Evolutionary conservation across 768 basidiomycete species (phyloP), one percentile per base, ranked within the genome.

Genomic region (Phylloporus sp.): DNA sequence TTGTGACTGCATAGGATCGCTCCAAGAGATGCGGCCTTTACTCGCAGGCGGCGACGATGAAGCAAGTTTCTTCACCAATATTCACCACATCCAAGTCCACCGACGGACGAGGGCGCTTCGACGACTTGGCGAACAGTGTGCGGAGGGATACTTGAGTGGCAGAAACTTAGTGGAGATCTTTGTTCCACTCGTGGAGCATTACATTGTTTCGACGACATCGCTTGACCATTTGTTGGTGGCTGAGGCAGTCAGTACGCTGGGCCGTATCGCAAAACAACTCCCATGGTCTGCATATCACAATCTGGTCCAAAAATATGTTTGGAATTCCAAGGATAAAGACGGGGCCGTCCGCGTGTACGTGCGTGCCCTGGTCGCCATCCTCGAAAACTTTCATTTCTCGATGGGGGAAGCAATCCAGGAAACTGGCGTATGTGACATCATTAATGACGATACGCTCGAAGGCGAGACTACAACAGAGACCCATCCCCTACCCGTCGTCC

Each of bases 11-110:
- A 72, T 94, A 27, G 62, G 72, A 0, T 67, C 79, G 2, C 69
- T 97, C 24, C 82, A 82, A 45, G 94, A 97, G 63, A 85, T 98
- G 83, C 81, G 73, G 22, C 77, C 84, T 11, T 71, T 98, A 7
- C 77, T 97, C 28, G 91, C 89, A 8, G 82, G 77, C 16, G 95
- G 91, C 1, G 94, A 98, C 63, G 86, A 89, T 44, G 95, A 99
- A 68, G 93, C 92, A 28, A 94, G 88, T 64, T 95, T 98, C 73
- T 98, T 99, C 80, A 86, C 86, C 75, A 99, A 99, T 68, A 83
- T 97, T 43, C 81, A 88, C 47, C 97, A 99, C 64, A 81, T 98
- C 39, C 97, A 99, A 70, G 72, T 87, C 3, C 95, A 97, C 67
- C 83, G 95, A 56, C 84, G 95, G 22, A 84, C 85, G 2, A 74